Evolutionary conservation across 352 stramenopile genomes (phyloP).

Genomic region (Globisporangium middletonii): DNA sequence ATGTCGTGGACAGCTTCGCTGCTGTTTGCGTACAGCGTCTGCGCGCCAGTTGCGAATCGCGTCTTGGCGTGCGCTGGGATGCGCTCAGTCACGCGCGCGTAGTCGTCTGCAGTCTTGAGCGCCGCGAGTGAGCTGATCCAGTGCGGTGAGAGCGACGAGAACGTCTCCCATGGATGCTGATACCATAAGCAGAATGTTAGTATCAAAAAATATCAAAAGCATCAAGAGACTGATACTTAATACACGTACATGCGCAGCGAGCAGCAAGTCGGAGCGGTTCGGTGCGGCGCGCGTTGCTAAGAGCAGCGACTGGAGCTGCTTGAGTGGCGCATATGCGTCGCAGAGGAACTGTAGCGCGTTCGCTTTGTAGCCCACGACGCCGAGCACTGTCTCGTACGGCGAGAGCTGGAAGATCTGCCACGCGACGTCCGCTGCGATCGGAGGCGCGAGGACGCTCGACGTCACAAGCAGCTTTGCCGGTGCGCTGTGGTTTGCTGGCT

Average conservation of each 20-base stretch:
- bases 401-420: constrained; percentile 82
- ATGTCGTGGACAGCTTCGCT: constrained; percentile 39
- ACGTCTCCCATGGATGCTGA: constrained; percentile 85
- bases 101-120: constrained; percentile 46
- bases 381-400: constrained; percentile 66
- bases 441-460: constrained; percentile 62
- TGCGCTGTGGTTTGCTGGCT: neutral
- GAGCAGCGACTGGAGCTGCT: constrained; percentile 49
- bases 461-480: constrained; percentile 9
- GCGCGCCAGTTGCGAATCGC: constrained; percentile 42
- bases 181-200: neutral
- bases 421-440: constrained; percentile 68
- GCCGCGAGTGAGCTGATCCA: constrained; percentile 43
- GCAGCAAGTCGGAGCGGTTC: constrained; percentile 16
- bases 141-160: constrained; percentile 62
- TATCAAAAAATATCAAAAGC: neutral
- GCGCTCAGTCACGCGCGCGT: constrained; percentile 26
- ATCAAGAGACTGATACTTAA: neutral
- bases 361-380: constrained; percentile 44
- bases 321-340: constrained; percentile 50
- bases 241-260: constrained; percentile 34
- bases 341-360: constrained; percentile 71
- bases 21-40: constrained; percentile 18
- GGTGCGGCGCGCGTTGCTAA: constrained; percentile 23
- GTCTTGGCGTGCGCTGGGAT: constrained; percentile 43